Percentiles rank a stretch among this genome's conserved stretches.
Evolutionary conservation across 1,284 basidiomycete species (phyloP).

Genomic region (Trichosporon ovoides): DNA sequence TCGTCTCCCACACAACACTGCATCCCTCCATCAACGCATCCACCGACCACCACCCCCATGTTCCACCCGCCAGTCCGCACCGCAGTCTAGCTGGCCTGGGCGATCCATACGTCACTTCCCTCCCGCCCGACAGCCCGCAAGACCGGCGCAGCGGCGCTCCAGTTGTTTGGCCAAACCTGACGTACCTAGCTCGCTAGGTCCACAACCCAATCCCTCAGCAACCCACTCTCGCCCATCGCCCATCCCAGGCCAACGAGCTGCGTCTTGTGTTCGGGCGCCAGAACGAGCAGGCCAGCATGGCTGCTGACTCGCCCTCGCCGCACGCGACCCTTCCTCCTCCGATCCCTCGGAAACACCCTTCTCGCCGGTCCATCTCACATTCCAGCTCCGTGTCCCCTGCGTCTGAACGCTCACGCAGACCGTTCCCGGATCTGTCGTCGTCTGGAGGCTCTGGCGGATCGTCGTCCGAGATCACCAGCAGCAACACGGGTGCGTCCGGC

Average conservation of each 20-base stretch:
- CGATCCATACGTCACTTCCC: neutral
- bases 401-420: neutral
- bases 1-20: too few species aligned
- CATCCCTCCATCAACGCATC: neutral
- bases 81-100: neutral
- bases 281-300: conserved; percentile 1
- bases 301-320: conserved; percentile 3
- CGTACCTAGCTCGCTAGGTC: neutral
- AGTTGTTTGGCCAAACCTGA: neutral
- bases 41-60: neutral
- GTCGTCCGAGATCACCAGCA: conserved; percentile 1
- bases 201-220: neutral
- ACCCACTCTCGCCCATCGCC: neutral
- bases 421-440: conserved; percentile 2
- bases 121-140: neutral
- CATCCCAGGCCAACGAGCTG: neutral
- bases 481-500: neutral
- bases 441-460: conserved; percentile 2
- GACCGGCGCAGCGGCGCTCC: neutral
- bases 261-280: neutral
- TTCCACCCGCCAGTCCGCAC: neutral
- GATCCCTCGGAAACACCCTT: conserved; percentile 5
- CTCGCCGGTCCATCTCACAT: neutral
- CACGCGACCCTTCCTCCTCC: conserved; percentile 1
- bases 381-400: neutral